Percentiles rank a stretch among this genome's conserved stretches.
These are phyloP conservation scores for Mallotus nudiflorus DNA, from an alignment of 345 rosid species.

Conservation along the genomic window DNA sequence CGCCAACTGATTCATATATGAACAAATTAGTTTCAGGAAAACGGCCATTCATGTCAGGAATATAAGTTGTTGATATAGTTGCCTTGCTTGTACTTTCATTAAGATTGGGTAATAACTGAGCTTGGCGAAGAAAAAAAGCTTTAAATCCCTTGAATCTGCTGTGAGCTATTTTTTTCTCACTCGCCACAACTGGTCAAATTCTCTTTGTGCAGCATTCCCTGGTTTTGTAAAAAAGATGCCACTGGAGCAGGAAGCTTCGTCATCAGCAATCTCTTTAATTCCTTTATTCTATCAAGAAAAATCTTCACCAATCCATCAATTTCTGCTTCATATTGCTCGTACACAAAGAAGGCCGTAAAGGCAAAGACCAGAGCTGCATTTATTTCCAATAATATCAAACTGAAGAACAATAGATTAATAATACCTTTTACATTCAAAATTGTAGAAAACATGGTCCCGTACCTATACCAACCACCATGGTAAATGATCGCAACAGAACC, in stretches of 20 bases:
- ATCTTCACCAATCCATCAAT: constrained; percentile 46
- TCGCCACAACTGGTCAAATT: constrained; percentile 3
- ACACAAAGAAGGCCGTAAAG: constrained; percentile 74
- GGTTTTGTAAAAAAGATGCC: constrained; percentile 20
- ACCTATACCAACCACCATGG: constrained; percentile 52
- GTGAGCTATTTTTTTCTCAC: neutral
- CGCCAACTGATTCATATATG: constrained; percentile 17
- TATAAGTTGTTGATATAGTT: too few species aligned
- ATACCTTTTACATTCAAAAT: neutral
- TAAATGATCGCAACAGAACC: constrained; percentile 39
- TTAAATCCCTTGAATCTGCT: neutral
- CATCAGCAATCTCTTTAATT: constrained; percentile 26
- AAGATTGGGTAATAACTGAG: too few species aligned
- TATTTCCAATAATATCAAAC: constrained; percentile 22
- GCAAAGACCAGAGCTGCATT: constrained; percentile 64
- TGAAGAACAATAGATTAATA: neutral
- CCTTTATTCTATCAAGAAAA: constrained; percentile 25
- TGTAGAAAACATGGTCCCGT: constrained; percentile 20
- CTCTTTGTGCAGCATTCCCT: constrained; percentile 13
- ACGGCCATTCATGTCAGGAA: too few species aligned
- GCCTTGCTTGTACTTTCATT: too few species aligned
- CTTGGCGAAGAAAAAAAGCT: neutral
- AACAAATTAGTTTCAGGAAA: too few species aligned
- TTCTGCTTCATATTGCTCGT: constrained; percentile 80
- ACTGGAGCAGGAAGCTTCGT: constrained; percentile 36